These are phyloP conservation scores for Heteromeles arbutifolia DNA, from an alignment of 306 rosid genomes.

Conservation along the genomic window DNA sequence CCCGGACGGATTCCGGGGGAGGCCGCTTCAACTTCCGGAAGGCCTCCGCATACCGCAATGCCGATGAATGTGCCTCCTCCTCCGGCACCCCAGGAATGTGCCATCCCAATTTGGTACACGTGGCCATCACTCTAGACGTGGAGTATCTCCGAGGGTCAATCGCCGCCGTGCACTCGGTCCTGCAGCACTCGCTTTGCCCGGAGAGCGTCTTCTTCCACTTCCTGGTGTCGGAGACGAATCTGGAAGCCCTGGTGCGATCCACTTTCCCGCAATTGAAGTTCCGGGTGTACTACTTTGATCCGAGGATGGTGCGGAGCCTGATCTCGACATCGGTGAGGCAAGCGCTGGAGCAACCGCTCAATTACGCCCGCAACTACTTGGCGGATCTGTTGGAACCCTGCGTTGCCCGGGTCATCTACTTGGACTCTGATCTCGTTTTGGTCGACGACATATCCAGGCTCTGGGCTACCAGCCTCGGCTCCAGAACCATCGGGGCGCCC, in stretches of 20 bases:
- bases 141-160: constrained; percentile 79
- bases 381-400: constrained; percentile 57
- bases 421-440: constrained; percentile 68
- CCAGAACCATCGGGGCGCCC: constrained; percentile 59
- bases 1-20: background rate
- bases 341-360: constrained; percentile 69
- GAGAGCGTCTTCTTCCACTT: constrained; percentile 66
- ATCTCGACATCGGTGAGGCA: constrained; percentile 73
- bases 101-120: constrained; percentile 58
- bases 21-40: constrained; percentile 40
- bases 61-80: constrained; percentile 36
- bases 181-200: constrained; percentile 55
- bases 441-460: constrained; percentile 58
- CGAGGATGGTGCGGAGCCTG: constrained; percentile 40
- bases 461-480: constrained; percentile 44
- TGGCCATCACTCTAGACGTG: constrained; percentile 66
- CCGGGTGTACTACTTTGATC: constrained; percentile 64
- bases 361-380: constrained; percentile 70
- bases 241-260: constrained; percentile 50
- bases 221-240: constrained; percentile 47
- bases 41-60: constrained; percentile 50
- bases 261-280: constrained; percentile 59
- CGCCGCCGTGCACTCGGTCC: constrained; percentile 73
- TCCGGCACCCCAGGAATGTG: constrained; percentile 27
- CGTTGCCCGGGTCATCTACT: constrained; percentile 53